phyloP scores from a whole-genome alignment of 2,329 filamentous ascomycete genomes.

The Diaporthe sp. region DNA sequence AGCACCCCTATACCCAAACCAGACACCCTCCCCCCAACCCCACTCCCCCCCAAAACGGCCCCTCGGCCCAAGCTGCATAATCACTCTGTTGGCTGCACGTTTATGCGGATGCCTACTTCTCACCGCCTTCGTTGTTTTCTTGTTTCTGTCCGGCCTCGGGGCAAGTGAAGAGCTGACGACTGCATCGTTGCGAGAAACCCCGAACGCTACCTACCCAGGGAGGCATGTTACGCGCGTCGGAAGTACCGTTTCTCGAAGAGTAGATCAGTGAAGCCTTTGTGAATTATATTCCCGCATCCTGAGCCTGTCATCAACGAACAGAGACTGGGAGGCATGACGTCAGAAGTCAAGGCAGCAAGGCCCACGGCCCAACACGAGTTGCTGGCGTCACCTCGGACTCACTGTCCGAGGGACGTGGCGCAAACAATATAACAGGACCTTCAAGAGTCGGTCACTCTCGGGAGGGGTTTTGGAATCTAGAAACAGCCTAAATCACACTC shows the following conservation, averaged over 20 bases:
- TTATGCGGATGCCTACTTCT: constrained; percentile 1
- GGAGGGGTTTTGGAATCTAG: background rate
- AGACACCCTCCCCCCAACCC: background rate
- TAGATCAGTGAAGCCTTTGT: background rate
- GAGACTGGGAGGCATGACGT: background rate
- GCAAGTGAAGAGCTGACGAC: background rate
- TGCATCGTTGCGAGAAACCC: background rate
- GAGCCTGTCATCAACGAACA: background rate
- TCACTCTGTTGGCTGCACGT: background rate
- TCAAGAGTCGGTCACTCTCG: background rate
- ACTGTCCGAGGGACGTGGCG: too few species aligned
- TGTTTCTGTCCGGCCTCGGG: background rate
- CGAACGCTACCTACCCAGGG: background rate
- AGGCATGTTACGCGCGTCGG: background rate
- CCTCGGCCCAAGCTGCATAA: background rate
- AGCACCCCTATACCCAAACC: background rate
- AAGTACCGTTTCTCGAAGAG: background rate
- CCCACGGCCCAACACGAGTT: background rate
- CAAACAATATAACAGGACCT: background rate
- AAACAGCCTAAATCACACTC: background rate
- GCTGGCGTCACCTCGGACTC: too few species aligned
- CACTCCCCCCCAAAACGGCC: background rate
- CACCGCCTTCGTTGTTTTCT: constrained; percentile 2
- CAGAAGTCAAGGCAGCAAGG: background rate
- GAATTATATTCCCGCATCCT: too few species aligned